Conservation (phyloP, 306 rosid species). For the Comarum palustre region DNA sequence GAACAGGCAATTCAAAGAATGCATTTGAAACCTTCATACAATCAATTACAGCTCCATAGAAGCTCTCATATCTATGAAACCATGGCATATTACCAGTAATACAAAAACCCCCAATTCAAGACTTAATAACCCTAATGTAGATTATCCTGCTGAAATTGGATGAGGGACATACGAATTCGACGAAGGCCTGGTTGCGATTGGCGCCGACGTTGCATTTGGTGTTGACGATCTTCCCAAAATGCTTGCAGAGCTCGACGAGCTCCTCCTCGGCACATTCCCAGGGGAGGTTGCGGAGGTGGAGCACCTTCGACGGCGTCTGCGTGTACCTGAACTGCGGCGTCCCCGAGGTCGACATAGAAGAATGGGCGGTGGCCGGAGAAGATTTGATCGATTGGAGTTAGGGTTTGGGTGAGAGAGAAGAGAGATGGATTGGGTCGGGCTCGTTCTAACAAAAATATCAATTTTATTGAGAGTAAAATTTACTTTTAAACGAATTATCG, state of each 20-base stretch:
- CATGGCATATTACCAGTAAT: not conserved
- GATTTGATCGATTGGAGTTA: conserved; percentile 4
- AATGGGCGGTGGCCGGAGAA: not conserved
- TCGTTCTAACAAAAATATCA: too few species aligned
- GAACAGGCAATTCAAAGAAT: not conserved
- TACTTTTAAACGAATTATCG: too few species aligned
- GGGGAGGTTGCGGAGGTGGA: conserved; percentile 88
- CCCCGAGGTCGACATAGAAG: conserved; percentile 62
- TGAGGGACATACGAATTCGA: conserved; percentile 60
- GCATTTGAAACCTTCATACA: not conserved
- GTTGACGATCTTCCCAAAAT: conserved; percentile 89
- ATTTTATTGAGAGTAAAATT: too few species aligned
- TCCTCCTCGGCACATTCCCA: conserved; percentile 92
- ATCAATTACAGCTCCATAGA: not conserved
- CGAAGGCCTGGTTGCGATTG: conserved; percentile 91
- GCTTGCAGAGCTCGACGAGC: conserved; percentile 74
- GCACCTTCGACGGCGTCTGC: conserved; percentile 89
- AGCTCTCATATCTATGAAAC: not conserved
- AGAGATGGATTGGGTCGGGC: not conserved
- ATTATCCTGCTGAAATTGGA: not conserved
- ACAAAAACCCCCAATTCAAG: not conserved
- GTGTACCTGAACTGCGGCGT: conserved; percentile 85
- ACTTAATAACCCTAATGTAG: not conserved
- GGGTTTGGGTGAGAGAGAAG: conserved; percentile 21
- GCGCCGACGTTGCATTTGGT: conserved; percentile 97